phyloP scores from a whole-genome alignment of 73 alveolate genomes.

The Tetrahymena malaccensis region DNA sequence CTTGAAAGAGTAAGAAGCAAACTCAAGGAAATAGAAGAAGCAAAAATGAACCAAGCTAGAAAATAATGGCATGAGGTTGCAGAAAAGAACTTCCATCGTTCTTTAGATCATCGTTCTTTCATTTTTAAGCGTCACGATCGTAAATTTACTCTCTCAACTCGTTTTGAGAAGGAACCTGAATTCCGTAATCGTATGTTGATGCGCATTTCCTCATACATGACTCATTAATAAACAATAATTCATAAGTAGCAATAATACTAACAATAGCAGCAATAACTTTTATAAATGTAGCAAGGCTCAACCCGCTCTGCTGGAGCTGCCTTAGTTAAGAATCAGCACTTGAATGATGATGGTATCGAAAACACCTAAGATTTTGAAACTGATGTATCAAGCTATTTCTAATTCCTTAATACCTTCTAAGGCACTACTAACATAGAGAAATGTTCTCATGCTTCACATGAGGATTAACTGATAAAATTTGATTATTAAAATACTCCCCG shows the following conservation, averaged over 20 bases:
- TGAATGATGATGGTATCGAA: background rate
- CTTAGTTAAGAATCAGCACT: background rate
- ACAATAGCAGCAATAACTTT: background rate
- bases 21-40: constrained; percentile 8
- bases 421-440: background rate
- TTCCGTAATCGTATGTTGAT: background rate
- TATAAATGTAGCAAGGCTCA: background rate
- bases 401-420: background rate
- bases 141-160: background rate
- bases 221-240: background rate
- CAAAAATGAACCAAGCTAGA: constrained; percentile 26
- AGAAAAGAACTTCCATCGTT: constrained; percentile 36
- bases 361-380: background rate
- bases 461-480: background rate
- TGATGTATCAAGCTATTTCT: background rate
- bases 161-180: background rate
- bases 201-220: background rate
- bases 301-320: background rate
- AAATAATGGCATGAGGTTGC: constrained; percentile 41
- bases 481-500: background rate
- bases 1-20: constrained; percentile 31
- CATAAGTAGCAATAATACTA: background rate
- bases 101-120: constrained; percentile 51
- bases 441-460: background rate
- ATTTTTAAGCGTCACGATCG: constrained; percentile 48